Evolutionary conservation across 805 yeast species (phyloP), one percentile per base, ranked within the genome.

Genomic region (Starmerella apicola): DNA sequence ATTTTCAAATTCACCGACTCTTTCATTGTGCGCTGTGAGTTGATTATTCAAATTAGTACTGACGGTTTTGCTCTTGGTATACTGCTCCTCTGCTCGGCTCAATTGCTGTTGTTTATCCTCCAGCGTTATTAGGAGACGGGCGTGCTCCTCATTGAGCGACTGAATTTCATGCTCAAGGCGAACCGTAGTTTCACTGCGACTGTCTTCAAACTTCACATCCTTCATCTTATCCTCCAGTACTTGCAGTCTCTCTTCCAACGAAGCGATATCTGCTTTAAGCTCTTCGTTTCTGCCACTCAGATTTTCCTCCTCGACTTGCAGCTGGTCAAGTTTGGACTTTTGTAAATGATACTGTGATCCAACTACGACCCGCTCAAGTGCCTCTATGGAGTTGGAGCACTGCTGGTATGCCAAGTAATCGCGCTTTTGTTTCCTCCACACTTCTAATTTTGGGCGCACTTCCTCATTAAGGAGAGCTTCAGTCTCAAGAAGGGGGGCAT

Each of bases 401-500:
- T 81, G 84, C 61, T 88, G 96, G 58, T 71, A 86, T 54, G 88
- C 96, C 26, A 85, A 59, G 53, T 80, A 86, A 21, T 75, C 66
- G 52, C 91, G 72, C 60, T 85, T 88, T 51, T 88, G 95, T 39
- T 70, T 70, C 45, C 93, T 70, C 36, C 86, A 64, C 52, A 78
- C 78, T 42, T 80, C 86, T 37, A 91, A 65, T 55, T 85, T 84
- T 3, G 98, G 98, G 55, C 82, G 94, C 44, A 91, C 88, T 57
- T 91, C 97, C 55, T 86, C 95, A 15, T 65, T 64, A 41, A 88
- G 64, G 32, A 86, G 60, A 23, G 71, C 68, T 49, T 81, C 70
- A 39, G 85, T 86, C 55, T 83, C 94, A 26, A 68, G 72, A 37
- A 91, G 67, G 53, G 86, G 86, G 13, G 80, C 71, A 51, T 91